Conservation (phyloP, 345 rosid genomes). For the Kernera saxatilis region DNA sequence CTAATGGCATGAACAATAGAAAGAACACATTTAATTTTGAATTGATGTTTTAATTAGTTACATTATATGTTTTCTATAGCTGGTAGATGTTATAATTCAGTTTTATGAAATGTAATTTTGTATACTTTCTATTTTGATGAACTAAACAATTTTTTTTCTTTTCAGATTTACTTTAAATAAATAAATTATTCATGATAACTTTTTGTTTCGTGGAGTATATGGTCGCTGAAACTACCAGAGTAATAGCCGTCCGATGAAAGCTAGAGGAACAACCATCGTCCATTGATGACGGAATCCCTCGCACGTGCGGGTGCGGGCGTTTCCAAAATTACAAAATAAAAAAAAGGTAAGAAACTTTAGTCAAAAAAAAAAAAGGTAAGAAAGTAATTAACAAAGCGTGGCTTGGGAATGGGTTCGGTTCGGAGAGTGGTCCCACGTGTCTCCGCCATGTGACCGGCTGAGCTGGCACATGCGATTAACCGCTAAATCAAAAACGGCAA, state of each 20-base stretch:
- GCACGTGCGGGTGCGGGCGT: constrained; percentile 45
- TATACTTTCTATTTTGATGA: no score
- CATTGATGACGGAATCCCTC: constrained; percentile 12
- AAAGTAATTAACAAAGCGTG: neutral
- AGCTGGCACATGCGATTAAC: constrained; percentile 62
- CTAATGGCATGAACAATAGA: no score
- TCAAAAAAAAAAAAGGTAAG: no score
- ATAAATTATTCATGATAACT: no score
- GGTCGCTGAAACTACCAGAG: constrained; percentile 4
- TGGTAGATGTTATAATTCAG: no score
- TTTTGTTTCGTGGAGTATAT: no score
- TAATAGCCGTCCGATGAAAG: constrained; percentile 18
- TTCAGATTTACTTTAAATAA: no score
- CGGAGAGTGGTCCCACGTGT: constrained; percentile 31
- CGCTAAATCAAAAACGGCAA: constrained; percentile 26
- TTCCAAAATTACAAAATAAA: constrained; percentile 10
- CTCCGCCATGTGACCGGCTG: constrained; percentile 48
- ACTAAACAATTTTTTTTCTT: no score
- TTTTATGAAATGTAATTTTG: no score
- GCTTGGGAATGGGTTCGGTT: constrained; percentile 19
- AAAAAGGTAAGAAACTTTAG: no score
- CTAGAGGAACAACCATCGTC: neutral
- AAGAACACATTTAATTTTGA: no score
- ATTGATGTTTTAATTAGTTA: no score
- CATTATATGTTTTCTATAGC: neutral